Conservation (phyloP, 495 filamentous ascomycete genomes). For the Penicillium crystallinum region DNA sequence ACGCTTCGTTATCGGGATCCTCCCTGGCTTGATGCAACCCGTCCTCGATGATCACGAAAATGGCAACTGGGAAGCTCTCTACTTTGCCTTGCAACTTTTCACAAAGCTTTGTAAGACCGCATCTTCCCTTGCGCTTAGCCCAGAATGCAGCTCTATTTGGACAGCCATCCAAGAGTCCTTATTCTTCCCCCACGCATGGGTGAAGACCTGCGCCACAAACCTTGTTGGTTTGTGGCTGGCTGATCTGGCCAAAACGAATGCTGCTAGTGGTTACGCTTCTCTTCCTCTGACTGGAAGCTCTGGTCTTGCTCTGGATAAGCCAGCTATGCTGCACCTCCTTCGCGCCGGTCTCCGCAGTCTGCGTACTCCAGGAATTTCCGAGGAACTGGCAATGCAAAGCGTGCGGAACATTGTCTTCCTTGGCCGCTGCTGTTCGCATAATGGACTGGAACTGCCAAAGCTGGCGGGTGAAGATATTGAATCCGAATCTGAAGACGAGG, state of each 20-base stretch:
- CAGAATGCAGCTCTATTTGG: constrained; percentile 60
- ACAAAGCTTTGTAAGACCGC: constrained; percentile 62
- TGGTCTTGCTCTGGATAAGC: constrained; percentile 60
- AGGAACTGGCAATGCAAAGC: constrained; percentile 64
- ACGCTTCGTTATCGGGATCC: constrained; percentile 34
- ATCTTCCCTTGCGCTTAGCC: constrained; percentile 55
- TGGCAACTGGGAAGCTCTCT: constrained; percentile 73
- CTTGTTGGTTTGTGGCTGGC: constrained; percentile 73
- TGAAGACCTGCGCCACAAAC: constrained; percentile 70
- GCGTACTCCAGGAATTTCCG: constrained; percentile 56
- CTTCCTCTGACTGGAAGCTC: constrained; percentile 64
- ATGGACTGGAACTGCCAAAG: constrained; percentile 48
- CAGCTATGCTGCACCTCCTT: constrained; percentile 62
- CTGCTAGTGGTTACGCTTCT: constrained; percentile 41
- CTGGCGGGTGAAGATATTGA: constrained; percentile 33
- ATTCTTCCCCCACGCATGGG: constrained; percentile 65
- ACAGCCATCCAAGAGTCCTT: constrained; percentile 56
- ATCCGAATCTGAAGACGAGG: constrained; percentile 37
- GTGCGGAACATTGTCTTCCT: constrained; percentile 77
- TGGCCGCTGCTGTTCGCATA: constrained; percentile 60
- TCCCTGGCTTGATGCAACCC: constrained; percentile 48
- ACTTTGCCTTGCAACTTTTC: constrained; percentile 64
- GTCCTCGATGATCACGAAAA: constrained; percentile 42
- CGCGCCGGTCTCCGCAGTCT: constrained; percentile 61
- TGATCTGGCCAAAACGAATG: constrained; percentile 64